Base-by-base conservation (phyloP, 768 basidiomycete species). In the Mycena galericulata region DNA sequence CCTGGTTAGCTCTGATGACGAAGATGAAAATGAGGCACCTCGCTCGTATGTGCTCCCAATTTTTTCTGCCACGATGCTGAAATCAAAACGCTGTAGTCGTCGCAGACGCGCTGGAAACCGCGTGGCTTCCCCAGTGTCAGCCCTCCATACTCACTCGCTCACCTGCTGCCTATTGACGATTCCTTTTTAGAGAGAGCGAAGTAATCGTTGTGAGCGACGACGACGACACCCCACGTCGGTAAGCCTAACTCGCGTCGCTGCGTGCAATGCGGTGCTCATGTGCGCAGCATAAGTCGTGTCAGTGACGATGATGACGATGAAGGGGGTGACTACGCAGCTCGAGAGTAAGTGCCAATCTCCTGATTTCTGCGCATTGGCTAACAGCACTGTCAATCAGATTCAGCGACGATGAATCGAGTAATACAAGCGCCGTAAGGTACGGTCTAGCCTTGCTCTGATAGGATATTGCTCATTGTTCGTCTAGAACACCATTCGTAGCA, bases 161-260 rank as follows among this genome's bases (percentile, higher is more conserved):
- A 12, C 20, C 22, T n/a, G 5, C 27, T 45, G 20, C 26, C 14
- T 11, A 43, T 7, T 54, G 27, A 53, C 40, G 43, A 7, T 11
- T 36, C 36, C 29, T 22, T 50, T 41, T 47, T 24, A 4, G 9
- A 12, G 61, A 43, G 15, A 58, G 30, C 54, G 54, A 51, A 5
- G 67, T 62, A 26, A 53, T 68, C 14, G 61, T 68, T 14, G 47
- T 68, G 12, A 58, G 49, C 46, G 65, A 59, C 32, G 65, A 67
- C 15, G 65, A 54, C 26, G 32, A 50, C 49, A 24, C 24, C 29
- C 27, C 51, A 5, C 61, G 15, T n/a, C 40, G 50, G 29, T 55
- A 54, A 10, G n/a, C 30, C 29, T 15, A 38, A n/a, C 38, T 29
- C 34, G 61, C 43, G 30, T 15, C 49, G n/a, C 36, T 43, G 11